Evolutionary conservation across 768 basidiomycete species (phyloP), one percentile per base, ranked within the genome.

Genomic region (Dioszegia crocea): DNA sequence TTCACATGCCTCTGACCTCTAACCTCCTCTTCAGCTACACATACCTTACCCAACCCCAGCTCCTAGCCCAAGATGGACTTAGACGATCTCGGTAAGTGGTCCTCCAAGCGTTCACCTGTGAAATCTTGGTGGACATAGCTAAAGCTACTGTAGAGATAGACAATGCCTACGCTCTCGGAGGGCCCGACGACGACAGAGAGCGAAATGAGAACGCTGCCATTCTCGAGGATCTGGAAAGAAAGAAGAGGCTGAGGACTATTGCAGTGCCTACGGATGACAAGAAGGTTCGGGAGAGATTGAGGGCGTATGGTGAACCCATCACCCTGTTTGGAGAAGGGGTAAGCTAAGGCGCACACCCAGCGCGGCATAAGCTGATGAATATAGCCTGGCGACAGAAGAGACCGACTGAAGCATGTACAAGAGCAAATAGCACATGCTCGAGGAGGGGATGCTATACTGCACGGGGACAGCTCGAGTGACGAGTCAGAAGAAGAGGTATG

Each of bases 221-320:
- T 53, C 82, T 98, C 46, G 89, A 91, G 73, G 92, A 96, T 77
- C 85, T 99, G n/a, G 96, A 99, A 74, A 84, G 93, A 65, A 96
- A 94, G 83, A 96, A 96, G 82, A 88, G 91, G 70, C 88, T 93
- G 12, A 83, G 96, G 63, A 86, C 82, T 60, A 84, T 97, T 79
- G 96, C 93, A 6, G 91, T 98, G 10, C 96, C 96, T 8, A 99
- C 96, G 6, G 94, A 98, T 77, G 96, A 98, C 78, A 88, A 85
- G 70, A 86, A 88, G 65, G 96, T 99, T 70, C 88, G 88, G 74
- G 85, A 87, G 38, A 82, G 89, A 57, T 81, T 99, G 59, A 82
- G 96, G 57, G 91, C 94, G 79, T 86, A 96, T 67, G 93, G 91
- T 38, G 91, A 99, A 76, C 96, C 96, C 38, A 93, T 98, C 70